Evolutionary conservation across 345 rosid species (phyloP).

Genomic region (Linum lewisii): DNA sequence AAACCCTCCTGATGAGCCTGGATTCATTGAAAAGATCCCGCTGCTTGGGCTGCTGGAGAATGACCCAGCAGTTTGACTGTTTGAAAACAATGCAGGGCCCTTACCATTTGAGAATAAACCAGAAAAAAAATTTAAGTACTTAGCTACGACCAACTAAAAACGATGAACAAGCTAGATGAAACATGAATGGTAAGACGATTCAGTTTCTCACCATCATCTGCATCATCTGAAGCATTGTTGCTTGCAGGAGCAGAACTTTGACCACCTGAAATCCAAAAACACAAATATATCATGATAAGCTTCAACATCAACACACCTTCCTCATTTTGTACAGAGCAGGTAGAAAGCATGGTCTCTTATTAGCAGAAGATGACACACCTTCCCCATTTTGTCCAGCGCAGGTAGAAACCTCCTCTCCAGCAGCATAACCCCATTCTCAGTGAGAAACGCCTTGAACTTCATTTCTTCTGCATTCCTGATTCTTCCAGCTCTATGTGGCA

Average conservation of each 20-base stretch:
- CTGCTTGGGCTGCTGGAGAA: conserved; percentile 13
- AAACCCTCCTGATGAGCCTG: background rate
- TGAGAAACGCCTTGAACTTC: conserved; percentile 91
- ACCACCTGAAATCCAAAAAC: conserved; percentile 27
- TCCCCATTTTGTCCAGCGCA: conserved; percentile 83
- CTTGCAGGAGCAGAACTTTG: conserved; percentile 26
- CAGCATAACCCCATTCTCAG: conserved; percentile 74
- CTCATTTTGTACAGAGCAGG: too few relatives aligned
- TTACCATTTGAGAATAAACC: conserved; percentile 4
- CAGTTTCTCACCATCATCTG: conserved; percentile 38
- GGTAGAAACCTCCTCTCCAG: too few relatives aligned
- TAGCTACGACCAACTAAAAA: background rate
- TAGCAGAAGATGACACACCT: conserved; percentile 58
- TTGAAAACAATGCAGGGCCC: background rate
- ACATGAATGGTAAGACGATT: background rate
- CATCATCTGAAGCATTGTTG: conserved; percentile 32
- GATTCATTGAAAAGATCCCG: background rate
- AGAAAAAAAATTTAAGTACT: background rate
- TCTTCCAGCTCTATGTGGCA: too few relatives aligned
- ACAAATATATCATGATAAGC: conserved; percentile 8
- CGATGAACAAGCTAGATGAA: background rate
- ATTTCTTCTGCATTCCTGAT: conserved; percentile 14
- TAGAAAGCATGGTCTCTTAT: conserved; percentile 58
- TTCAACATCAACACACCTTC: conserved; percentile 1
- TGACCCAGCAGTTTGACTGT: conserved; percentile 7